These are phyloP conservation scores for Gastrolobium villosum DNA, from an alignment of 306 rosid genomes.

Conservation along the genomic window DNA sequence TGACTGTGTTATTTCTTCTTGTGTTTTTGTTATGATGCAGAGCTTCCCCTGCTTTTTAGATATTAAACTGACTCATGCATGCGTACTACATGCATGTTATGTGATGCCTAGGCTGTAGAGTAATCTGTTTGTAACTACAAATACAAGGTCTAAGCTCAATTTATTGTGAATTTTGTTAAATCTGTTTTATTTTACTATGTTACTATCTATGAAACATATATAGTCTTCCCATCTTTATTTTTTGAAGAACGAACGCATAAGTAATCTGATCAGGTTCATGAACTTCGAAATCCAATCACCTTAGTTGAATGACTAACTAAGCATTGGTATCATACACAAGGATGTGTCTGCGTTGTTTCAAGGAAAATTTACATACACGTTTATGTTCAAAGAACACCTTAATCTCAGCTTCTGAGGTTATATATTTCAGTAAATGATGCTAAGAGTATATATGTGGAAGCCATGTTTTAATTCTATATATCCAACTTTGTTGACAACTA, in stretches of 20 bases:
- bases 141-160: not conserved
- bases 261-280: not conserved
- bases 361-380: not conserved
- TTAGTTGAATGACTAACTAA: not conserved
- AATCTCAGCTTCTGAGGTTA: not conserved
- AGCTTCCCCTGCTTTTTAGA: not conserved
- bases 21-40: constrained; percentile 7
- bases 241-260: not conserved
- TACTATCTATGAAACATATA: not conserved
- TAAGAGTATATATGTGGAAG: not conserved
- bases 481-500: not conserved
- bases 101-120: constrained; percentile 2
- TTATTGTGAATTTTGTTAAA: not conserved
- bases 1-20: constrained; percentile 2
- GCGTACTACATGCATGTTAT: not conserved
- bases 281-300: not conserved
- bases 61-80: not conserved
- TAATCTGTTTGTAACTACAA: not conserved
- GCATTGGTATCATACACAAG: not conserved
- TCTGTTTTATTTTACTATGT: not conserved
- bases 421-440: not conserved
- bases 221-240: not conserved
- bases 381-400: not conserved
- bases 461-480: not conserved
- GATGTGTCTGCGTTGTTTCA: not conserved